Percentiles rank a stretch among this genome's conserved stretches.
Conservation (phyloP, 139 green algal genomes). For the Haematococcus sp. region DNA sequence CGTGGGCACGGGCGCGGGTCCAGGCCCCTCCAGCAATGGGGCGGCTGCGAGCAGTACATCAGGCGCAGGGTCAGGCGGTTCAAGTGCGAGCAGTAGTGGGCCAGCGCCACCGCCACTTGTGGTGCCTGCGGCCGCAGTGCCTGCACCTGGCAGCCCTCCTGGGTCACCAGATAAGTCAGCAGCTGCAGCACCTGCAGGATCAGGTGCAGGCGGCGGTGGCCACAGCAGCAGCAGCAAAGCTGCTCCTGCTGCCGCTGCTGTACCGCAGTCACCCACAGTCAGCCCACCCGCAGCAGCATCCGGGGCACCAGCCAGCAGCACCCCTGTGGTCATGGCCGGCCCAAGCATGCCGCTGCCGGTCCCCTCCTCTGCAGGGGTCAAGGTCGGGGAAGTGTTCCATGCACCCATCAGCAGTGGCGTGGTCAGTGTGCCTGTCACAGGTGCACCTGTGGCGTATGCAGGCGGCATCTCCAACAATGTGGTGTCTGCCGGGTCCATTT, state of each 20-base stretch:
- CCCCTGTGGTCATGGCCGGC: not conserved
- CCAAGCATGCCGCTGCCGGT: too few species aligned
- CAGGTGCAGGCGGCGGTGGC: too few species aligned
- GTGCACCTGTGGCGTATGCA: conserved; percentile 1
- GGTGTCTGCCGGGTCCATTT: not conserved
- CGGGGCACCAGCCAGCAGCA: not conserved
- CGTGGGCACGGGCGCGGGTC: too few species aligned
- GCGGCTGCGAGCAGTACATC: not conserved
- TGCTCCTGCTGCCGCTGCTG: not conserved
- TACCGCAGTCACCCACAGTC: not conserved
- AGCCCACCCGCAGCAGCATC: not conserved
- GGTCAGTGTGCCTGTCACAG: not conserved
- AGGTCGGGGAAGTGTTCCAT: conserved; percentile 1
- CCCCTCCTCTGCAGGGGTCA: too few species aligned
- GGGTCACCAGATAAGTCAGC: not conserved
- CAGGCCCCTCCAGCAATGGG: too few species aligned
- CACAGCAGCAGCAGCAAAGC: not conserved
- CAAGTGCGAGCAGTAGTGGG: not conserved
- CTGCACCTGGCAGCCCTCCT: not conserved
- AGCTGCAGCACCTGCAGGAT: not conserved
- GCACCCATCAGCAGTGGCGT: conserved; percentile 1
- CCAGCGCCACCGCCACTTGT: not conserved
- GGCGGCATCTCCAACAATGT: conserved; percentile 1
- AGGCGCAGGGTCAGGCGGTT: not conserved
- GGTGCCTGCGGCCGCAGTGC: not conserved